phyloP scores from a whole-genome alignment of 495 filamentous ascomycete genomes.

The Xylaria nigripes region DNA sequence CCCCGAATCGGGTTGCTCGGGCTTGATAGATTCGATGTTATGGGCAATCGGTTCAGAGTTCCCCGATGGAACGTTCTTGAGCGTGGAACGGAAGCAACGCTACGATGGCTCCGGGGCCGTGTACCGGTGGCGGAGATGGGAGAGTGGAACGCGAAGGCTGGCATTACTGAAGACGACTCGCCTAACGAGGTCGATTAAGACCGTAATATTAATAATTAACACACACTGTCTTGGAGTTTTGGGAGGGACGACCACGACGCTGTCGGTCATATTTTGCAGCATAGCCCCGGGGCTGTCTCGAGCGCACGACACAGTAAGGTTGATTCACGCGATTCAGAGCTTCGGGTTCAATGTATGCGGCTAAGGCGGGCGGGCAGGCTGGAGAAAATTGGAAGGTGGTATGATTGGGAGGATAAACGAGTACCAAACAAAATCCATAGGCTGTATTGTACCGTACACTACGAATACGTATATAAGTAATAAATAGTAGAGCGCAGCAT shows the following conservation, averaged over 20 bases:
- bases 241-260: neutral
- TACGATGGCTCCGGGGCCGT: constrained; percentile 72
- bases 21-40: constrained; percentile 52
- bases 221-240: constrained; percentile 11
- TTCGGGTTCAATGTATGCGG: no score
- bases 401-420: no score
- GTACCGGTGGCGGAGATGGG: constrained; percentile 60
- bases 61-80: constrained; percentile 81
- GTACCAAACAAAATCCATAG: no score
- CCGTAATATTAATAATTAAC: constrained; percentile 4
- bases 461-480: no score
- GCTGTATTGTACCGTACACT: no score
- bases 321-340: neutral
- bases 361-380: no score
- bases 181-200: constrained; percentile 25
- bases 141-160: constrained; percentile 35
- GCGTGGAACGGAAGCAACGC: constrained; percentile 78
- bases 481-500: no score
- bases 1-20: constrained; percentile 67
- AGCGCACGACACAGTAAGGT: neutral
- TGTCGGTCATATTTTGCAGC: neutral
- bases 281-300: neutral
- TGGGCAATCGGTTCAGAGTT: constrained; percentile 75
- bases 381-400: no score
- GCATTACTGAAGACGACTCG: constrained; percentile 25